Evolutionary conservation across 192 early-diverging fungal genomes (phyloP), one percentile per base, ranked within the genome.

Genomic region (Gaertneriomyces sp.): DNA sequence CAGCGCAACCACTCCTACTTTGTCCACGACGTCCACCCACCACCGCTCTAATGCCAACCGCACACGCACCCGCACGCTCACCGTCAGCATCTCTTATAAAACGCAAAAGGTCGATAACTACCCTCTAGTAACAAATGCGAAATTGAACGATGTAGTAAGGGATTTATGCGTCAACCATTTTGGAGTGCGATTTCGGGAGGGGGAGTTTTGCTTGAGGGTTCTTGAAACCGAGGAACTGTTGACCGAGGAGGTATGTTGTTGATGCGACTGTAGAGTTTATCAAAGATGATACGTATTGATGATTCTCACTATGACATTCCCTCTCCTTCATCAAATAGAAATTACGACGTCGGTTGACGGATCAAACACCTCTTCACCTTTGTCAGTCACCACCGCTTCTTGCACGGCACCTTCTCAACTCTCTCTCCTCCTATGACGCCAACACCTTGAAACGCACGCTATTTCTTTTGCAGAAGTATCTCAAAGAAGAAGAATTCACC

Each of bases 401-500:
- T 58, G 74, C 69, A 7, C 51, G 53, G 11, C 42, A 72, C 7
- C 53, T 68, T 11, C 40, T 64, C 12, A 44, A 59, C 42, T 42
- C 66, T 42, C 64, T 75, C 9, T 39, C 61, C 2, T 60, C 74
- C 10, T 61, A 74, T 55, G 72, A 79, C 62, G 80, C 87, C 42
- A 74, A 74, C 52, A 53, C 72, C 1, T 50, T 87, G 4, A 87
- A 87, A 69, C 77, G 82, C 41, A 77, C 85, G 1, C 81, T 82
- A 1, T 87, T 87, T 50, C 70, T 77, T 14, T 73, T 87, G 42
- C 82, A 87, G 66, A 87, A 87, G 53, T 84, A 81, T 45, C 63
- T 87, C 9, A 87, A 83, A 66, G 87, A 89, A 71, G 67, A 74
- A 1, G 84, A 89, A 50, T 89, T 89, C 72, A 80, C 77, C 1